Percentiles rank a stretch among this genome's conserved stretches.
Evolutionary conservation across 73 alveolate genomes (phyloP).

Genomic region (Symbiodinium pilosum): DNA sequence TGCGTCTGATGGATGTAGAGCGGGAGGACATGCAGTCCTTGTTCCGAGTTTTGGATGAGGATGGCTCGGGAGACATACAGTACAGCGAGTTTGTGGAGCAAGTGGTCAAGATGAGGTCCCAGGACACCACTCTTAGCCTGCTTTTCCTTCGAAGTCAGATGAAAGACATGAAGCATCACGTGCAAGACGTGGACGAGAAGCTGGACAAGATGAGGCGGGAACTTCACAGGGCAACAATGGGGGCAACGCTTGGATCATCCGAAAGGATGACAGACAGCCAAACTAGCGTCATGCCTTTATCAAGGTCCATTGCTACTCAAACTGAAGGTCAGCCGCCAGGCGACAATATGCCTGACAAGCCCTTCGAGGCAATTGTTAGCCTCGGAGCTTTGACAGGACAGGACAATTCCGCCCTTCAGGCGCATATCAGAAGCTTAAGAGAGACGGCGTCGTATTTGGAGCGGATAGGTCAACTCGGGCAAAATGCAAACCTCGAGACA

Average conservation of each 20-base stretch:
- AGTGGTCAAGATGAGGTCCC: conserved; percentile 73
- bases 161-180: conserved; percentile 44
- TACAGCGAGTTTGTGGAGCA: conserved; percentile 65
- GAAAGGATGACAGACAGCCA: background rate
- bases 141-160: conserved; percentile 75
- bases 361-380: background rate
- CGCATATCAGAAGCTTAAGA: background rate
- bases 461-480: background rate
- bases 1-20: conserved; percentile 85
- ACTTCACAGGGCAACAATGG: background rate
- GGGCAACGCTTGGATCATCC: background rate
- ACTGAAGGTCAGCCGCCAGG: background rate
- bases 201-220: background rate
- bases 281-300: background rate
- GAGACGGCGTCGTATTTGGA: background rate
- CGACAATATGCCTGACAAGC: background rate
- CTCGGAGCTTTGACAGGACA: background rate
- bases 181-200: background rate
- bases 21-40: conserved; percentile 76
- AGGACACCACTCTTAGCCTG: conserved; percentile 72
- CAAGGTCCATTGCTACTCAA: background rate
- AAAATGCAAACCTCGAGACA: background rate
- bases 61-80: conserved; percentile 61
- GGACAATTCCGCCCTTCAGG: background rate
- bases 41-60: conserved; percentile 72